Base-by-base conservation (phyloP, 495 filamentous ascomycete genomes). In the Penicillium herquei region DNA sequence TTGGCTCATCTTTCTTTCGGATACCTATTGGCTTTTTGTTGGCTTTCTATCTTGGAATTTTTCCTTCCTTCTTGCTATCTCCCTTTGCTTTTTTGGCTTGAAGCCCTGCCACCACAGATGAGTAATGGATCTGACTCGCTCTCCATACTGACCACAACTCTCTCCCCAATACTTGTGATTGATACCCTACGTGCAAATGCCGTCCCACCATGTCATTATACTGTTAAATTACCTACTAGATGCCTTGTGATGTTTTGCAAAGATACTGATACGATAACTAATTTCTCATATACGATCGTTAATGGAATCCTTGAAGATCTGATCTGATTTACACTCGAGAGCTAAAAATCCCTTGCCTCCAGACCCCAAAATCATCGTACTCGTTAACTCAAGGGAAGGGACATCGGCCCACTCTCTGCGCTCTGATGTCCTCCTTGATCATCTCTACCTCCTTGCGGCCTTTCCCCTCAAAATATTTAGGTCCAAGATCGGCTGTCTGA, bases 401-500 rank as follows among this genome's bases (percentile, higher is more conserved):
- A 66, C 80, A 84, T 11, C 70, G 75, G 7, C 68, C 75, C 49
- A 57, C 67, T 37, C 78, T 64, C 55, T 71, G 66, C 21, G 47
- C 55, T 30, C 59, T 56, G 34, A 71, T 39, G 26, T 13, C 50
- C 47, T 71, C 68, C 58, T 66, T 72, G 17, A 72, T 72, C 33
- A 59, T 70, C 40, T 76, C 69, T 40, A 71, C 63, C 55, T 81
- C 76, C 26, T 80, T 75, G 3, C 65, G 54, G 0, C 84, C 86
- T 52, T 82, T 80, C 0, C 81, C 81, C 52, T 79, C 77, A 54
- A 86, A 76, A 13, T 69, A 73, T 31, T 66, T 68, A 0, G 86
- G 85, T 0, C 85, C 85, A n/a, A 87, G 55, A 14, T 88, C 83
- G 12, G 73, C 63, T 30, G 82, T 72, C 16, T 74, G 60, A 62